Base-by-base conservation (phyloP, 1,284 basidiomycete genomes). In the Gastroboletus turbinatus region DNA sequence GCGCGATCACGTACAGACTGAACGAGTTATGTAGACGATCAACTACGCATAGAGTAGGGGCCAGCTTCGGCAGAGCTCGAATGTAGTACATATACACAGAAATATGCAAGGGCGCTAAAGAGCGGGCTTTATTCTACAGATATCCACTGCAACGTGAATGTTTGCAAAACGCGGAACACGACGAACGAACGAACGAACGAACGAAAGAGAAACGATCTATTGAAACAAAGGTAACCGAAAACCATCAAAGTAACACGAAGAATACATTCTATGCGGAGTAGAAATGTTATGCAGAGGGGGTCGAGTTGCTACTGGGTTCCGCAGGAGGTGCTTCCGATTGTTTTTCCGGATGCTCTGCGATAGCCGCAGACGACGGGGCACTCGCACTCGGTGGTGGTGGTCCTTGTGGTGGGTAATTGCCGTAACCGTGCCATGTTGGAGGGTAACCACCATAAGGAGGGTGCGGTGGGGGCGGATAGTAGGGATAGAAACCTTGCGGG, bases 61-160 rank as follows among this genome's bases (percentile, higher is more conserved):
- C 29, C 38, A 33, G 42, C 54, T 40, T 46, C 21, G 39, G 45
- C 43, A 23, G 48, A 38, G 43, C 50, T 44, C 47, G 42, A 61
- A 48, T 10, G 44, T 55, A 45, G 67, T 71, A 67, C 66, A 67
- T 67, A 47, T 67, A 67, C 68, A 71, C 66, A 56, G 58, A 64
- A 63, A 65, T 64, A 68, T 55, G 66, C 63, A 47, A 38, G 52
- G 39, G 29, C 32, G 50, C 46, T 42, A n/a, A 60, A 53, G 35
- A 56, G 57, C 53, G 43, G 51, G 42, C 40, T 50, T 45, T 66
- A 68, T 64, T 65, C 60, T 70, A 70, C 67, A 67, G 25, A 50
- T 44, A 56, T 56, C 56, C 68, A 57, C 59, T 38, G 49, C 50
- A 47, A 46, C 55, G 47, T 27, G 43, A 45, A 43, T 30, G 36